Conservation (phyloP, 1,284 basidiomycete genomes). For the Cutaneotrichosporon cavernicola region DNA sequence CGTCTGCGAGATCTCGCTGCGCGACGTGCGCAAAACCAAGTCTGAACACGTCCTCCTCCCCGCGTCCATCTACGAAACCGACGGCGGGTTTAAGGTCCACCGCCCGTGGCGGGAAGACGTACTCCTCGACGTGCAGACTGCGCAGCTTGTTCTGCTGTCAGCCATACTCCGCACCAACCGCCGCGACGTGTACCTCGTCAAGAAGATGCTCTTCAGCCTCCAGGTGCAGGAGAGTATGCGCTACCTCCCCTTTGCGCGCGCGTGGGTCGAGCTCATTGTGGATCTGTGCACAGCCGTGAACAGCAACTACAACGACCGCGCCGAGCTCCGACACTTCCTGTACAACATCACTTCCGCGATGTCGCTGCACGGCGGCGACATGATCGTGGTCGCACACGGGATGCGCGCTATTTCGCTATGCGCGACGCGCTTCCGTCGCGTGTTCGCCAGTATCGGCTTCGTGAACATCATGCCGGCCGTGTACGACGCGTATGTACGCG, state of each 20-base stretch:
- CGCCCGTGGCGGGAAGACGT: conserved; percentile 56
- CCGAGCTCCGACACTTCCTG: conserved; percentile 66
- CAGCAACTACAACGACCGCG: conserved; percentile 71
- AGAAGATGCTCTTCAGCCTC: conserved; percentile 67
- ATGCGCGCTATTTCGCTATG: conserved; percentile 69
- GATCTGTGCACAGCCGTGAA: conserved; percentile 72
- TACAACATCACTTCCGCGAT: conserved; percentile 70
- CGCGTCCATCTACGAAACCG: conserved; percentile 55
- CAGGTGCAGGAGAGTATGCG: conserved; percentile 45
- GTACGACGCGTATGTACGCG: conserved; percentile 66
- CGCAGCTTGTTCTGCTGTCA: conserved; percentile 69
- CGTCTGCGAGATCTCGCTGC: conserved; percentile 69
- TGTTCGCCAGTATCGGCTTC: conserved; percentile 71
- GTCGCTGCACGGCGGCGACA: conserved; percentile 65
- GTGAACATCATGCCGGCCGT: conserved; percentile 68
- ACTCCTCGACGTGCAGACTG: conserved; percentile 65
- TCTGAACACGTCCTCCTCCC: conserved; percentile 70
- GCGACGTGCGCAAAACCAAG: conserved; percentile 72
- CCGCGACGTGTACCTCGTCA: conserved; percentile 68
- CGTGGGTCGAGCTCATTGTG: conserved; percentile 67
- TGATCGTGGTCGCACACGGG: conserved; percentile 64
- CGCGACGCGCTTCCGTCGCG: conserved; percentile 69
- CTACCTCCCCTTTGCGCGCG: conserved; percentile 59
- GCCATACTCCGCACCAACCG: conserved; percentile 66
- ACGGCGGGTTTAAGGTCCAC: conserved; percentile 55